A percentile compares a stretch with the other conserved stretches of the same genome.
These are phyloP conservation scores for Aureobasidium musti DNA, from an alignment of 2,329 filamentous ascomycete genomes.

Conservation along the genomic window DNA sequence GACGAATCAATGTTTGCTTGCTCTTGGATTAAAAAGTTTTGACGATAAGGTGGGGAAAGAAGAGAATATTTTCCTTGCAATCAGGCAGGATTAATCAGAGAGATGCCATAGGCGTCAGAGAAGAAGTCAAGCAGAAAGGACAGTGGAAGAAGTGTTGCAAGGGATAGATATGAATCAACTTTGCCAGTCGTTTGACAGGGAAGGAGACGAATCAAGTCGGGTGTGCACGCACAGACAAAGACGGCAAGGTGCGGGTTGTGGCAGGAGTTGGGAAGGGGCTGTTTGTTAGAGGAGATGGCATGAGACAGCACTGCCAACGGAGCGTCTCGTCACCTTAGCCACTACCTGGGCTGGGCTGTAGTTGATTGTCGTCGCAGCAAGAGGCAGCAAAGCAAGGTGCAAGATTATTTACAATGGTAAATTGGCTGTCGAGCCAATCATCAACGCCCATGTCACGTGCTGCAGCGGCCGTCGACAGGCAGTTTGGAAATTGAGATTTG, in stretches of 20 bases:
- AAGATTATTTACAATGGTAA: conserved; percentile 30
- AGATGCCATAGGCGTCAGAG: conserved; percentile 25
- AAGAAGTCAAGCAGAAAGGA: conserved; percentile 7
- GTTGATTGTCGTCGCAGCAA: conserved; percentile 24
- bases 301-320: conserved; percentile 24
- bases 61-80: conserved; percentile 6
- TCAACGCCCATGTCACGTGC: conserved; percentile 24
- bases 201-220: conserved; percentile 26
- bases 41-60: not conserved
- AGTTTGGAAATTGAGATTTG: conserved; percentile 16
- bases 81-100: not conserved
- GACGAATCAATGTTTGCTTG: conserved; percentile 12
- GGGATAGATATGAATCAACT: conserved; percentile 23
- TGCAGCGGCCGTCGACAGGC: not conserved
- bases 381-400: conserved; percentile 27
- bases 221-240: conserved; percentile 21
- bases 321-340: conserved; percentile 11
- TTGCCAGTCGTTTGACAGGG: conserved; percentile 26
- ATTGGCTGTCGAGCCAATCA: conserved; percentile 21
- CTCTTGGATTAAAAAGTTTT: conserved; percentile 12
- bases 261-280: conserved; percentile 9
- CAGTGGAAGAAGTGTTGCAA: conserved; percentile 26
- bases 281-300: not conserved
- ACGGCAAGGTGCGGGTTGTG: conserved; percentile 26
- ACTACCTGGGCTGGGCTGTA: conserved; percentile 15